Conservation (phyloP, 805 yeast species). For the Candida caryicola region DNA sequence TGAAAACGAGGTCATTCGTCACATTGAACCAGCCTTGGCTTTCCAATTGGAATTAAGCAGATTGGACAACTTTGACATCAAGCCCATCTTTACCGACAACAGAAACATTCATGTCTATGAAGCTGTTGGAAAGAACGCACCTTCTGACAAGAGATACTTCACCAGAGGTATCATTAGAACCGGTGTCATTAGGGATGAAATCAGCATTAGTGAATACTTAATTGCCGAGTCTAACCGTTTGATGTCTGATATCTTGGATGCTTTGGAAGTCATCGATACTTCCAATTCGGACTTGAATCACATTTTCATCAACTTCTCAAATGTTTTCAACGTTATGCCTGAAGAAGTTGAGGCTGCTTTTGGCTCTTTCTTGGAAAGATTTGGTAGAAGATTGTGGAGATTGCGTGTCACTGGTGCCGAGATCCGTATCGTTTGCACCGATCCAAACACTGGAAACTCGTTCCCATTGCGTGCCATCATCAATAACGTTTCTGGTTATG, state of each 20-base stretch:
- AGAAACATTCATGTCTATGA: slow-evolving; percentile 97
- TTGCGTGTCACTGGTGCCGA: slow-evolving; percentile 96
- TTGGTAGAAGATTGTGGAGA: slow-evolving; percentile 96
- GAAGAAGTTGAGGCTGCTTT: slow-evolving; percentile 96
- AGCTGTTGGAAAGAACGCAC: slow-evolving; percentile 90
- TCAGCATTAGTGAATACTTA: slow-evolving; percentile 87
- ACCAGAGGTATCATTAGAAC: slow-evolving; percentile 97
- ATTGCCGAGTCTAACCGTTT: slow-evolving; percentile 95
- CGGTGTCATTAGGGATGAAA: slow-evolving; percentile 89
- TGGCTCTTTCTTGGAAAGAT: slow-evolving; percentile 96
- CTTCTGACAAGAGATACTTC: slow-evolving; percentile 92
- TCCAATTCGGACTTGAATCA: slow-evolving; percentile 95
- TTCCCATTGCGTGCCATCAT: slow-evolving; percentile 96
- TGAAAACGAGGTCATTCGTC: slow-evolving; percentile 94
- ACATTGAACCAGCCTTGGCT: slow-evolving; percentile 96
- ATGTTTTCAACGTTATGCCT: slow-evolving; percentile 90
- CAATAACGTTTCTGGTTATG: slow-evolving; percentile 95
- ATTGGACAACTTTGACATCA: slow-evolving; percentile 90
- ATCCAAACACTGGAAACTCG: slow-evolving; percentile 80
- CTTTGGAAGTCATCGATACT: slow-evolving; percentile 90
- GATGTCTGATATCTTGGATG: slow-evolving; percentile 94
- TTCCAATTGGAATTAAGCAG: slow-evolving; percentile 95
- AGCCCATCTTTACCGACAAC: slow-evolving; percentile 93
- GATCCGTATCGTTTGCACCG: slow-evolving; percentile 92
- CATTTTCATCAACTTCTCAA: slow-evolving; percentile 94